Evolutionary conservation across 352 stramenopile species (phyloP).

Genomic region (Pythium folliculosum): DNA sequence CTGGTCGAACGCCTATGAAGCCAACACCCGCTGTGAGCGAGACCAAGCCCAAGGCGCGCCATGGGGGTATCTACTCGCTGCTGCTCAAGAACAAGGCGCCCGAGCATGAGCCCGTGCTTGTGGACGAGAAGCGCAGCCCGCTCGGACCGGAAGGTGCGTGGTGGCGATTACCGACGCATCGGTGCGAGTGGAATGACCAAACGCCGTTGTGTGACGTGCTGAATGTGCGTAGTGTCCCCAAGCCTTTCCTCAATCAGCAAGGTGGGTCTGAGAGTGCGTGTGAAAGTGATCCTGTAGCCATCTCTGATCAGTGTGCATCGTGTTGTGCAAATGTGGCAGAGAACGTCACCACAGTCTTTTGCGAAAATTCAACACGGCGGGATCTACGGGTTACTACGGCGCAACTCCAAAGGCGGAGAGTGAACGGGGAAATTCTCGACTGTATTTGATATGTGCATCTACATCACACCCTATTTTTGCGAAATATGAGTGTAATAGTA

Average conservation of each 20-base stretch:
- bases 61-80: constrained; percentile 80
- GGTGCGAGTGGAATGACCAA: no score
- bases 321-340: constrained; percentile 4
- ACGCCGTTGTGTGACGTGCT: background rate
- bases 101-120: constrained; percentile 53
- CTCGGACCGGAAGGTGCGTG: constrained; percentile 18
- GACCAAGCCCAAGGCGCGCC: constrained; percentile 55
- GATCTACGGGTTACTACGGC: constrained; percentile 72
- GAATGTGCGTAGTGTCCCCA: constrained; percentile 7
- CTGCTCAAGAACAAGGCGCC: constrained; percentile 59
- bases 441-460: background rate
- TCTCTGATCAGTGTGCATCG: constrained; percentile 18
- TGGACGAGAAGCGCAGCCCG: constrained; percentile 48
- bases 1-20: background rate
- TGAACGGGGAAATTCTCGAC: background rate
- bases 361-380: constrained; percentile 58
- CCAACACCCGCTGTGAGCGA: constrained; percentile 8
- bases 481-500: no score
- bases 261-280: constrained; percentile 1
- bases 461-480: no score
- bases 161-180: background rate
- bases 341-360: constrained; percentile 34
- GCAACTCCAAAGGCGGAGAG: constrained; percentile 22
- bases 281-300: background rate
- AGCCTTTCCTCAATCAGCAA: constrained; percentile 16